Base-by-base conservation (phyloP, 73 alveolate species). In the Paramecium caudatum region DNA sequence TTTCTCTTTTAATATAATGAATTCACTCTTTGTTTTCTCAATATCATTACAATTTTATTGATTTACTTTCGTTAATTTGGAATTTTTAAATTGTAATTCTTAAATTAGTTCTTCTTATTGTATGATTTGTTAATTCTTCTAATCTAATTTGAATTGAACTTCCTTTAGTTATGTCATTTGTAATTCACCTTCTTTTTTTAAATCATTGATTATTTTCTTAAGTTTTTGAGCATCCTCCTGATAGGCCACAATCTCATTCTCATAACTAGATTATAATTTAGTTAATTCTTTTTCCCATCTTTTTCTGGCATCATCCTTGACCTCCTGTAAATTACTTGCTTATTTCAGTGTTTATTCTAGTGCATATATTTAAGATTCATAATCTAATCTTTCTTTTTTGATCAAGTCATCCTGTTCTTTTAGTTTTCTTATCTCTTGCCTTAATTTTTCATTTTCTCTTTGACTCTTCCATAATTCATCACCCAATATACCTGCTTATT, bases 11-110 rank as follows among this genome's bases (percentile, higher is more conserved):
- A 74, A 34, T 17, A 74, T 45, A 37, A 74, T 41, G 12, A 74
- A 74, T 74, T 74, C 88, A 16, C 55, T 74, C 43, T 74, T 74
- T 4, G 88, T 45, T 74, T 74, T 74, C 21, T 74, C 88, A 16
- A 74, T 74, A 41, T 74, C 88, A 41, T 41, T 74, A 10, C 17
- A 41, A 21, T 41, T 74, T 74, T 37, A 74, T 39, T 74, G 39
- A 45, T 74, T 74, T 13, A 41, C 39, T 43, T 74, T 74, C 19
- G 16, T 34, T 0, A 74, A 27, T 74, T 74, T 74, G 30, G 13
- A 21, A 74, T 74, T 74, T 74, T 43, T 37, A 4, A 74, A 45
- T 45, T 74, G 8, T 74, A 74, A 45, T 39, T 74, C 88, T 74
- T 45, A 19, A 30, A 45, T 41, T 39, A 39, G 43, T 41, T 45